Conservation (phyloP, 306 rosid species). For the Quercus berberidifolia region DNA sequence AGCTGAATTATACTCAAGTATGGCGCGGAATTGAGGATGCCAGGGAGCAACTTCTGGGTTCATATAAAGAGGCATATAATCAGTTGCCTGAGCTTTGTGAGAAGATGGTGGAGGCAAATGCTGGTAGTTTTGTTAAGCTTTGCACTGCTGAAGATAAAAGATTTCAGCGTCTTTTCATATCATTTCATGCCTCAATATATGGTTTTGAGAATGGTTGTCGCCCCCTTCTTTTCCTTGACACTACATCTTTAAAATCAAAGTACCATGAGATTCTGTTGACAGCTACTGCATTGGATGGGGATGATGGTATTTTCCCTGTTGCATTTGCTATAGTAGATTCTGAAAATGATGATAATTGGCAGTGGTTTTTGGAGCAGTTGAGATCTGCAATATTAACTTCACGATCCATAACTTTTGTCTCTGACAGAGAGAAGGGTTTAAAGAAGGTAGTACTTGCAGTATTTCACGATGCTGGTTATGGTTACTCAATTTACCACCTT, state of each 20-base stretch:
- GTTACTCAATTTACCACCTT: conserved; percentile 51
- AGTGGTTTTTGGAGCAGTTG: conserved; percentile 53
- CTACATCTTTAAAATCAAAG: conserved; percentile 42
- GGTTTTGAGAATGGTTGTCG: conserved; percentile 56
- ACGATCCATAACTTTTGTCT: conserved; percentile 39
- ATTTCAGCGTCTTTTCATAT: conserved; percentile 40
- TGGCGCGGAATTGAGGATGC: conserved; percentile 57
- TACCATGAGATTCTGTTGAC: conserved; percentile 44
- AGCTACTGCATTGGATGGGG: conserved; percentile 52
- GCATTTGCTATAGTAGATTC: conserved; percentile 45
- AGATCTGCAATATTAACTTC: conserved; percentile 22
- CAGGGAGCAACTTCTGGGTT: conserved; percentile 45
- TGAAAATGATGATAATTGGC: conserved; percentile 47
- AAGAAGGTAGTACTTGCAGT: conserved; percentile 28
- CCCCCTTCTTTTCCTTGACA: conserved; percentile 53
- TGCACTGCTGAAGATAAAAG: conserved; percentile 27
- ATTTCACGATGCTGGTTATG: conserved; percentile 37
- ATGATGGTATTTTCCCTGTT: conserved; percentile 45
- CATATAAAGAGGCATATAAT: conserved; percentile 47
- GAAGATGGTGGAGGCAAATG: conserved; percentile 49
- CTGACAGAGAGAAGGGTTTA: conserved; percentile 46
- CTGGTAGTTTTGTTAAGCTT: conserved; percentile 37
- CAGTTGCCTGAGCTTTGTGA: conserved; percentile 43
- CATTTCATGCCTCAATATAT: conserved; percentile 34
- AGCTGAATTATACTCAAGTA: conserved; percentile 48